Evolutionary conservation across 352 stramenopile species (phyloP), one percentile per base, ranked within the genome.

Genomic region (Pythium myriotylum): DNA sequence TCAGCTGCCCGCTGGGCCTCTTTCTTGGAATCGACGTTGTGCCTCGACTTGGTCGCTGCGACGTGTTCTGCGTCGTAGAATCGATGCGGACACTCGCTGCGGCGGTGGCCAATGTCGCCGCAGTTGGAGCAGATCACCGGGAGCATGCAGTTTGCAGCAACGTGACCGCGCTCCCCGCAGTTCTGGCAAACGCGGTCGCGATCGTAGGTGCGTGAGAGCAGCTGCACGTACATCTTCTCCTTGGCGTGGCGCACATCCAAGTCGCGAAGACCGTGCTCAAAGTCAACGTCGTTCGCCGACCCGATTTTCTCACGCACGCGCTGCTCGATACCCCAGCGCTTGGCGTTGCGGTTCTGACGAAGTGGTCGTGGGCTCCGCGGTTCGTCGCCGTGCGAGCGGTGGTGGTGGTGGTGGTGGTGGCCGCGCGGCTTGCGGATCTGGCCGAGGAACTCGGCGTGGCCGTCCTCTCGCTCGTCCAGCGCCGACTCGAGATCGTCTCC

Each of bases 101-200:
- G 59, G 22, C 60, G 62, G 65, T 94, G 85, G 35, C 83, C 84
- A 14, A 94, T 64, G 41, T 78, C 84, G 46, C 85, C 85, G 53
- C 85, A 94, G 63, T 88, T 88, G 48, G 76, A 79, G 75, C 85
- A 94, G 69, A 94, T 92, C 45, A 70, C 56, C 5, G 85, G 85
- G 41, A 94, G 59, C 53, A 90, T 65, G 46, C 85, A 94, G 72
- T 91, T 88, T 53, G 69, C 70, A 16, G 77, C 48, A 17, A 86
- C 68, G 61, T 94, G 85, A 16, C 85, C 85, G 2, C 52, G 77
- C 62, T 94, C 82, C 20, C 85, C 85, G 65, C 85, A 94, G 59
- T 94, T 94, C 26, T 61, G 72, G 61, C 85, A 94, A 47, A 92
- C 74, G 40, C 72, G 72, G 47, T 94, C 70, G 23, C 65, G 69